These are phyloP conservation scores for Phialophora verrucosa DNA, from an alignment of 2,329 filamentous ascomycete genomes.

Conservation along the genomic window DNA sequence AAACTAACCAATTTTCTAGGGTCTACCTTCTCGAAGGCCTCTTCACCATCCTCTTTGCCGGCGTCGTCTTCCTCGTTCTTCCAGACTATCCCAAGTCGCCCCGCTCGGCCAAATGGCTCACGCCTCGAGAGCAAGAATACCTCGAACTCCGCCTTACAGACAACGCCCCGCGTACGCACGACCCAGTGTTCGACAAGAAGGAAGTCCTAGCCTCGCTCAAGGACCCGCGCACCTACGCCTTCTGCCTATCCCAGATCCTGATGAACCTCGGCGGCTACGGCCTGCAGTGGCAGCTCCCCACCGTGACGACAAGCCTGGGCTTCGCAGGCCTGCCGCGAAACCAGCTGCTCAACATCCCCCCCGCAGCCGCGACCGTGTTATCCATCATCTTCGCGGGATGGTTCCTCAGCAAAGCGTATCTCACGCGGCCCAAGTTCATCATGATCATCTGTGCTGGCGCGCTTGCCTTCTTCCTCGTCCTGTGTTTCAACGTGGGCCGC, in stretches of 20 bases:
- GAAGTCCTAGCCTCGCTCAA: conserved; percentile 50
- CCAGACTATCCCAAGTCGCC: conserved; percentile 55
- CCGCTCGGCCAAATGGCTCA: conserved; percentile 54
- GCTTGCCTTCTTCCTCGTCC: conserved; percentile 53
- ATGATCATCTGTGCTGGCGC: conserved; percentile 51
- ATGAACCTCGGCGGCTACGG: conserved; percentile 56
- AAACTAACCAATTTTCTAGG: conserved; percentile 32
- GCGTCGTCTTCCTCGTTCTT: conserved; percentile 48
- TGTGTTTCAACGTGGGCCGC: conserved; percentile 48
- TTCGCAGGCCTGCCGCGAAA: conserved; percentile 53
- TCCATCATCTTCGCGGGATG: conserved; percentile 50
- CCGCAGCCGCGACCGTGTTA: conserved; percentile 50
- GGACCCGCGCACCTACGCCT: conserved; percentile 53
- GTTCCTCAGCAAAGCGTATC: conserved; percentile 49
- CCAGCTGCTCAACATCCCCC: conserved; percentile 55
- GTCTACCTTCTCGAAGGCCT: conserved; percentile 55
- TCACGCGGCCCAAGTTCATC: conserved; percentile 50
- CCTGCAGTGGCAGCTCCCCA: conserved; percentile 52
- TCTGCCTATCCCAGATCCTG: conserved; percentile 54
- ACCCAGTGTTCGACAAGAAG: conserved; percentile 49
- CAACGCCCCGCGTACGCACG: conserved; percentile 51
- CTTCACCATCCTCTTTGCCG: conserved; percentile 49
- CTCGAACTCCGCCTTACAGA: conserved; percentile 54
- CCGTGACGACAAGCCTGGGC: conserved; percentile 50
- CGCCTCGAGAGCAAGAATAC: conserved; percentile 55